Base-by-base conservation (phyloP, 352 stramenopile genomes). In the Pythium dissotocum region DNA sequence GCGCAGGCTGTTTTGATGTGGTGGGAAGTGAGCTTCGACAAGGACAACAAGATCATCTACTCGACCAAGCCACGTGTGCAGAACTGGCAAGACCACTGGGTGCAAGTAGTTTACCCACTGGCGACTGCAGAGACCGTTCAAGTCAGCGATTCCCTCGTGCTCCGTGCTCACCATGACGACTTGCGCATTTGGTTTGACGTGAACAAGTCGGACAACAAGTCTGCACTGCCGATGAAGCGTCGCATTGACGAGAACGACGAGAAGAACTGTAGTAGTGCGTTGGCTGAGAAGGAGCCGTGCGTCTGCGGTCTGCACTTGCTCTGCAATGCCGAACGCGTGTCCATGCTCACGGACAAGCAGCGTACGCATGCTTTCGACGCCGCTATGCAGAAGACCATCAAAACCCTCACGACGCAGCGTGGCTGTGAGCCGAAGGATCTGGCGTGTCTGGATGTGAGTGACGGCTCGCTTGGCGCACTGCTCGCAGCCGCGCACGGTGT, bases 71-170 rank as follows among this genome's bases (percentile, higher is more conserved):
- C 81, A 5, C 78, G 65, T 5, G 80, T 61, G 55, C 83, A 93
- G 65, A 91, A 90, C 61, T 94, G 86, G 86, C 86, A 94, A 46
- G 86, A 94, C 56, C 84, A 94, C 70, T 94, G 84, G 86, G 84
- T 93, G 9, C 82, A 89, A 46, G 86, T 94, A 21, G 82, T 92
- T 0, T 93, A 83, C 61, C 86, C 86, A 2, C 73, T 93, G 1
- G 63, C 83, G 1, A 67, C 75, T 3, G 61, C 76, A 2, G 67
- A 77, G 8, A 52, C 68, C 0, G 72, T 83, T 14, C 6, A 36
- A 9, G 21, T 18, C 10, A 48, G 49, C 14, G 78, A 84, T 21
- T 18, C 49, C 14, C 28, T 94, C 1, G 36, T 79, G 49, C 46
- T 94, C 5, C 81, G 73, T 48, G 77, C 84, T n/a, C 75, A 85